These are phyloP conservation scores for Monosporozyma aerobia DNA, from an alignment of 805 yeast species.

Conservation along the genomic window DNA sequence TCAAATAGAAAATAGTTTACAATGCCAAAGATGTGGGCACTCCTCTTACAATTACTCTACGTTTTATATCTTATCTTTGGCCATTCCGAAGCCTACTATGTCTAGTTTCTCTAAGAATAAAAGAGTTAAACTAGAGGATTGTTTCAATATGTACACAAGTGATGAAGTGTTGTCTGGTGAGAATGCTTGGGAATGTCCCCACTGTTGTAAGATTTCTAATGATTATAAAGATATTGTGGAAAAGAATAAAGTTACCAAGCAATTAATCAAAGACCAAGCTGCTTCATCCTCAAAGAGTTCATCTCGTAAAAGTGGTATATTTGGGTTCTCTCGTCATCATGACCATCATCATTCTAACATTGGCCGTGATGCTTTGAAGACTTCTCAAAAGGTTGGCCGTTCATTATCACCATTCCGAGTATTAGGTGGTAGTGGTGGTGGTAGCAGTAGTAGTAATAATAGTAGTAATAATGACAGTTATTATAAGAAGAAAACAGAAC, in stretches of 20 bases:
- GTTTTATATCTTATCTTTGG: constrained; percentile 54
- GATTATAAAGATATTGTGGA: constrained; percentile 3
- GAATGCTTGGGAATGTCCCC: constrained; percentile 80
- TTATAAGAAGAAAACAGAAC: constrained; percentile 1
- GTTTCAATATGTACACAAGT: constrained; percentile 50
- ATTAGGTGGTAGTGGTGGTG: constrained; percentile 2
- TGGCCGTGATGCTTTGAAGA: background rate
- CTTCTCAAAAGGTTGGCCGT: constrained; percentile 12
- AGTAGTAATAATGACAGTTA: background rate
- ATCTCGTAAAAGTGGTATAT: constrained; percentile 1
- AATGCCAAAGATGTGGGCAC: constrained; percentile 57
- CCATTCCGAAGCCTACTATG: constrained; percentile 39
- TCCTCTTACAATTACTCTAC: constrained; percentile 51
- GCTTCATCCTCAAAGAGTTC: constrained; percentile 4
- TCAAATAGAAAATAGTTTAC: constrained; percentile 55
- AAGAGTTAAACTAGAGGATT: constrained; percentile 45
- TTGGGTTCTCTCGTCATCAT: constrained; percentile 1
- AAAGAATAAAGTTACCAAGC: constrained; percentile 1
- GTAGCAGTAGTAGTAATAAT: too few relatives aligned
- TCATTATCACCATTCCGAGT: constrained; percentile 27
- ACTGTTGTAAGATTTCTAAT: constrained; percentile 34
- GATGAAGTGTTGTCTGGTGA: constrained; percentile 62
- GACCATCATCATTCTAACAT: background rate
- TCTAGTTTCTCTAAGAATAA: constrained; percentile 23
- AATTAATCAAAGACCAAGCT: constrained; percentile 1